These are phyloP conservation scores for Tuber melanosporum DNA, from an alignment of 495 filamentous ascomycete genomes.

Conservation along the genomic window DNA sequence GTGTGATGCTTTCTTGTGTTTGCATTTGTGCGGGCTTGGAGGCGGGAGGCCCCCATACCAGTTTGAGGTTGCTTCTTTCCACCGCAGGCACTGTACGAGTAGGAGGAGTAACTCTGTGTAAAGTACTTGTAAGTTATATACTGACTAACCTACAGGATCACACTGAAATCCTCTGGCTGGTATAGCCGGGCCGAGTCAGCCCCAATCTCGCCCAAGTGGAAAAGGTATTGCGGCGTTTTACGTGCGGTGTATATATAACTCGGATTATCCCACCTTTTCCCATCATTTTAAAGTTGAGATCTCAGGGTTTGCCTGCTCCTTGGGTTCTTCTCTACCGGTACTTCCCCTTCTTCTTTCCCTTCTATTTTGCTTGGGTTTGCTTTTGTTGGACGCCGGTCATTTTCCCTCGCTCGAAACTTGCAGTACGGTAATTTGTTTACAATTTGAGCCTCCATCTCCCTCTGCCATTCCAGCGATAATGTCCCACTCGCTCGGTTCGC, in stretches of 20 bases:
- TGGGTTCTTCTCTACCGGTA: background rate
- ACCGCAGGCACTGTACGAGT: background rate
- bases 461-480: slow-evolving; percentile 13
- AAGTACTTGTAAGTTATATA: slow-evolving; percentile 1
- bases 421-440: background rate
- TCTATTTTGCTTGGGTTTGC: background rate
- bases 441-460: background rate
- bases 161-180: background rate
- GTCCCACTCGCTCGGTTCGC: slow-evolving; percentile 17
- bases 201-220: background rate
- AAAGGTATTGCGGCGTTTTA: background rate
- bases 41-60: background rate
- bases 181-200: background rate
- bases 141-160: background rate
- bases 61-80: background rate
- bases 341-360: background rate
- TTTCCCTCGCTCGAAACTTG: background rate
- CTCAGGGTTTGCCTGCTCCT: background rate
- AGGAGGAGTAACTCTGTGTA: background rate
- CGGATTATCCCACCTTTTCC: background rate
- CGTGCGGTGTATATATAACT: slow-evolving; percentile 1
- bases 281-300: background rate
- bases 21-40: background rate
- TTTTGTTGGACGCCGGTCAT: slow-evolving; percentile 1
- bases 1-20: background rate